Conservation (phyloP, 1,139 yeast genomes). For the Yamadazyma pseudoaaseri region DNA sequence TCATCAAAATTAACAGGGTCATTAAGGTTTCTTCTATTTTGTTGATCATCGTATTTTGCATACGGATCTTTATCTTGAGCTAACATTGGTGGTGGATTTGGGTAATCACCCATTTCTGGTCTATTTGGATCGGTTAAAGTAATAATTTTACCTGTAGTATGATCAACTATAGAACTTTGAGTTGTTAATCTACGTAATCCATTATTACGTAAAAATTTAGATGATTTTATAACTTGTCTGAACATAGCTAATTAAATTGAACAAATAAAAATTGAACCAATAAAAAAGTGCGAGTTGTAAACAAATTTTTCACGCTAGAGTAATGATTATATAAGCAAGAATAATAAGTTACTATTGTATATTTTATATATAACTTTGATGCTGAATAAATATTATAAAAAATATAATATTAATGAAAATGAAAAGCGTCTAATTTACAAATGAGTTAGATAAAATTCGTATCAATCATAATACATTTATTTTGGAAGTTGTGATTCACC, state of each 20-base stretch:
- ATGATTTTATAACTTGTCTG: constrained; percentile 11
- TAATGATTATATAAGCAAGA: constrained; percentile 3
- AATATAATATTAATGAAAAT: no score
- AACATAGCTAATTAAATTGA: constrained; percentile 11
- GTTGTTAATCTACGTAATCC: constrained; percentile 32
- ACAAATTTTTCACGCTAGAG: constrained; percentile 5
- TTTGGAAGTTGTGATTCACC: constrained; percentile 35
- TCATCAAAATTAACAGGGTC: constrained; percentile 73
- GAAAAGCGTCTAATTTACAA: no score
- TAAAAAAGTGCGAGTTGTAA: constrained; percentile 10
- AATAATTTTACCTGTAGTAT: constrained; percentile 39
- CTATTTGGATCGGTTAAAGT: constrained; percentile 43
- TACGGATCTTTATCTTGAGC: constrained; percentile 71
- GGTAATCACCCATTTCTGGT: constrained; percentile 48
- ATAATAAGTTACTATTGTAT: no score
- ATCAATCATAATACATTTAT: not conserved
- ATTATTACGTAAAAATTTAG: constrained; percentile 5
- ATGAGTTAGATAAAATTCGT: not conserved
- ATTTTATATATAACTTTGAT: no score
- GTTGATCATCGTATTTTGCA: constrained; percentile 75
- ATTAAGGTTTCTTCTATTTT: constrained; percentile 73
- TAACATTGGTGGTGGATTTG: constrained; percentile 43
- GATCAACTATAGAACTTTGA: constrained; percentile 40
- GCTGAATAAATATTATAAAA: no score
- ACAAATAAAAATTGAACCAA: constrained; percentile 8